These are phyloP conservation scores for Eucalyptus albens DNA, from an alignment of 345 rosid species.

Conservation along the genomic window DNA sequence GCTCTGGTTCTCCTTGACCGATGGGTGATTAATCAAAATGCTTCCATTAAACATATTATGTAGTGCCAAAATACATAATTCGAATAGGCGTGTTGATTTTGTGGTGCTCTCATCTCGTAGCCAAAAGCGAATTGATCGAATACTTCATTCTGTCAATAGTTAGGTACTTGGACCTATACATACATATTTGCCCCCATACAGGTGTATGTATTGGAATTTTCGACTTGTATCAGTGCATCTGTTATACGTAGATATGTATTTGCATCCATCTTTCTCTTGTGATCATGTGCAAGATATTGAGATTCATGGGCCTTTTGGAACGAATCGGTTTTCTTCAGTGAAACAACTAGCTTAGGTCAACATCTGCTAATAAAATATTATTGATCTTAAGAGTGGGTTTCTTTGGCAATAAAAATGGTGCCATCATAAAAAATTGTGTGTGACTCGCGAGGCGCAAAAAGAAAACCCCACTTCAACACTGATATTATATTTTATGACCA, in stretches of 20 bases:
- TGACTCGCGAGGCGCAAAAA: background rate
- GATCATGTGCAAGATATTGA: background rate
- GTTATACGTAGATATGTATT: background rate
- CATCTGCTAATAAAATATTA: too few species aligned
- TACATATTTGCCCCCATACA: background rate
- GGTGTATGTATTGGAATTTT: too few species aligned
- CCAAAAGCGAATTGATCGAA: background rate
- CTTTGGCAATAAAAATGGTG: background rate
- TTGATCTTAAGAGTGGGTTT: background rate
- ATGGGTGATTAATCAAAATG: background rate
- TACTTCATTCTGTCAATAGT: background rate
- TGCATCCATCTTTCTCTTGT: background rate
- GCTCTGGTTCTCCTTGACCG: background rate
- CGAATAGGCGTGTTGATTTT: background rate
- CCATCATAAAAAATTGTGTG: background rate
- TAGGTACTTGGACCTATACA: background rate
- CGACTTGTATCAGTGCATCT: background rate
- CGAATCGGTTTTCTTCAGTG: background rate
- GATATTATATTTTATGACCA: background rate
- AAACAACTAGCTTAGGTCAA: too few species aligned
- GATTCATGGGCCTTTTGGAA: background rate
- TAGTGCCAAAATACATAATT: background rate
- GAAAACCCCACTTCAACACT: background rate
- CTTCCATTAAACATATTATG: background rate
- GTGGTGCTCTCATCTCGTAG: background rate